phyloP scores from a whole-genome alignment of 1,284 basidiomycete species.

The Xerocomus nothofagi region DNA sequence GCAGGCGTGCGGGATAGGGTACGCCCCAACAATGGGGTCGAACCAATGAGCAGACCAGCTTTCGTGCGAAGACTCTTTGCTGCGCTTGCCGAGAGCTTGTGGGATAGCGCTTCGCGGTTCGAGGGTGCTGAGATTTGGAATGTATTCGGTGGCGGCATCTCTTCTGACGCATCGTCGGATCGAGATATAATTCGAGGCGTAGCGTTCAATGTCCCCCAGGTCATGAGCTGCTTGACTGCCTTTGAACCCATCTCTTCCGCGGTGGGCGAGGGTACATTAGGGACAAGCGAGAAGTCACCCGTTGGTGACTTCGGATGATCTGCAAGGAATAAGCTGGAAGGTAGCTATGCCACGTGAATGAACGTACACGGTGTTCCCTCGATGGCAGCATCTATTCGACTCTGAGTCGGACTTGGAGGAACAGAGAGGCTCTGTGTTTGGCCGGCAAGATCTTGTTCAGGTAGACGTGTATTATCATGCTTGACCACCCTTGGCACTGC shows the following conservation, averaged over 20 bases:
- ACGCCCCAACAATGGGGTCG: conserved; percentile 38
- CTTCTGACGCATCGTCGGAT: conserved; percentile 52
- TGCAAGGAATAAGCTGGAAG: conserved; percentile 28
- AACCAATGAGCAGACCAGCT: conserved; percentile 53
- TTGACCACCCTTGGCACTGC: conserved; percentile 67
- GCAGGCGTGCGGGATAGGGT: conserved; percentile 35
- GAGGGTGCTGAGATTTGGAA: conserved; percentile 74
- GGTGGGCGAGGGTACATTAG: conserved; percentile 84
- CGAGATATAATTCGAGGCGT: conserved; percentile 83
- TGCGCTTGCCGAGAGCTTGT: conserved; percentile 73
- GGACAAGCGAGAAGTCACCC: conserved; percentile 69
- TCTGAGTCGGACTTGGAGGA: conserved; percentile 84
- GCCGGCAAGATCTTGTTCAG: conserved; percentile 58
- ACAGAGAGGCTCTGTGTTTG: conserved; percentile 48
- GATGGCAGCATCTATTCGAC: conserved; percentile 87
- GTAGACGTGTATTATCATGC: conserved; percentile 77
- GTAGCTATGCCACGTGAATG: not conserved
- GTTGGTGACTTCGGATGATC: conserved; percentile 61
- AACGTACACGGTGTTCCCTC: conserved; percentile 73
- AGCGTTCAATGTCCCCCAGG: conserved; percentile 86
- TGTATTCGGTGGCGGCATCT: conserved; percentile 52
- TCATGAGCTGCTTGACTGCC: conserved; percentile 87
- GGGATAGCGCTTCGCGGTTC: conserved; percentile 74
- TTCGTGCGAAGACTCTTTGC: conserved; percentile 69
- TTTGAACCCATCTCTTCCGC: conserved; percentile 73